Conservation (phyloP, 345 rosid genomes). For the Heritiera littoralis region DNA sequence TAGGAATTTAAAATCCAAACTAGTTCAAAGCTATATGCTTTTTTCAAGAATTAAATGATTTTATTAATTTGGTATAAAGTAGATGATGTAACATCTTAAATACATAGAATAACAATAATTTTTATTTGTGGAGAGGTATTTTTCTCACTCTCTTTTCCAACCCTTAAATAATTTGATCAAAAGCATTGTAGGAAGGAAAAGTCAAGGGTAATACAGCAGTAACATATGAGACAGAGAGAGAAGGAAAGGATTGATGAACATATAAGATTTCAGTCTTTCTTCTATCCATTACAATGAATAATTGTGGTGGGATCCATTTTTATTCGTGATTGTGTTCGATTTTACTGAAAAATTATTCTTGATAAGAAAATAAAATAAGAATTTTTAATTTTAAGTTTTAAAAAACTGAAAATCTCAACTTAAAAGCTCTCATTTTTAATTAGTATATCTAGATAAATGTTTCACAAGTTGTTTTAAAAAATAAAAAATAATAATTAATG, state of each 20-base stretch:
- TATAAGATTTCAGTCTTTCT: too few species aligned
- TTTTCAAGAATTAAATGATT: not conserved
- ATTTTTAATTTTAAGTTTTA: too few species aligned
- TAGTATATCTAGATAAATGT: too few species aligned
- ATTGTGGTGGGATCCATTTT: too few species aligned
- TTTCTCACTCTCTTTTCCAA: not conserved
- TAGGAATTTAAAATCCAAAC: not conserved
- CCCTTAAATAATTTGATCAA: not conserved
- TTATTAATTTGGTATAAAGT: not conserved
- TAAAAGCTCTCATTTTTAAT: too few species aligned
- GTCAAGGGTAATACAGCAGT: not conserved
- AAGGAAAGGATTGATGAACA: not conserved
- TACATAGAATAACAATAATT: not conserved
- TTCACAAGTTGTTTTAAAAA: too few species aligned
- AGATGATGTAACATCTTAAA: not conserved
- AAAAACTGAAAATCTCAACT: too few species aligned
- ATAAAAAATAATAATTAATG: too few species aligned
- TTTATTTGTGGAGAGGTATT: not conserved
- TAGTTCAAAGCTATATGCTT: not conserved
- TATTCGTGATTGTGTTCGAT: too few species aligned
- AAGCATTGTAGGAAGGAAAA: not conserved
- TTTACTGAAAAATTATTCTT: too few species aligned
- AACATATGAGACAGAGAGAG: not conserved
- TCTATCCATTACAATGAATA: too few species aligned
- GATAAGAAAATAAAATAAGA: too few species aligned